Evolutionary conservation across 2,329 filamentous ascomycete genomes (phyloP), one percentile per base, ranked within the genome.

Genomic region (Tolypocladium inflatum): DNA sequence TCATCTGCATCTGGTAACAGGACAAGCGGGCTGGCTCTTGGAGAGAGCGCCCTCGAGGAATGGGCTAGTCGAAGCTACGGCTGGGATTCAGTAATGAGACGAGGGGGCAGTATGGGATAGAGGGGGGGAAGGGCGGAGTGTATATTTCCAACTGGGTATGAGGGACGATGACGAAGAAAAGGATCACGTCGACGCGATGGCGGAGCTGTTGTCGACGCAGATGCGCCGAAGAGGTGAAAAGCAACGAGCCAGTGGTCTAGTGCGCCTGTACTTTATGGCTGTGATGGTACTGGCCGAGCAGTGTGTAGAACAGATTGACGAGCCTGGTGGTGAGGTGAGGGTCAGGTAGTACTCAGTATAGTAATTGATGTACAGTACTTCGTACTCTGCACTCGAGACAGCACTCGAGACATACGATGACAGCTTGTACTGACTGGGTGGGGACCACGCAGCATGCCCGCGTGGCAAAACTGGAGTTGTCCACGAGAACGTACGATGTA

Each of bases 1-100:
- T 39, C 45, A 57, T 59, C 45, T 58, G 57, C 59, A 62, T 62
- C 35, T 60, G 54, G 52, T 60, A 53, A 54, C 55, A 58, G 57
- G 51, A 33, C 41, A 26, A 43, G 53, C 35, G 26, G 55, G 19
- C 38, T 17, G 19, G 39, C 38, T 43, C 33, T 38, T 53, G 30
- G 48, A 38, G 50, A 35, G 50, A 37, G 33, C 9, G 19, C 55
- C 33, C 37, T 30, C 33, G 55, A 54, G 55, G 52, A 33, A 53
- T 23, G 48, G 19, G 35, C 53, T n/a, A n/a, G 17, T 19, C 53
- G 26, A 55, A 13, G 48, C 48, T 37, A 11, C 48, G 37, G 53
- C 53, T 42, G 38, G 23, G 39, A 43, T 42, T 50, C 33, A 23
- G 19, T 54, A 50, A 50, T 50, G 42, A 51, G n/a, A n/a, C n/a